Percentiles rank a stretch among this genome's conserved stretches.
phyloP scores from a whole-genome alignment of 2,329 filamentous ascomycete genomes.

The Hortaea sp. region DNA sequence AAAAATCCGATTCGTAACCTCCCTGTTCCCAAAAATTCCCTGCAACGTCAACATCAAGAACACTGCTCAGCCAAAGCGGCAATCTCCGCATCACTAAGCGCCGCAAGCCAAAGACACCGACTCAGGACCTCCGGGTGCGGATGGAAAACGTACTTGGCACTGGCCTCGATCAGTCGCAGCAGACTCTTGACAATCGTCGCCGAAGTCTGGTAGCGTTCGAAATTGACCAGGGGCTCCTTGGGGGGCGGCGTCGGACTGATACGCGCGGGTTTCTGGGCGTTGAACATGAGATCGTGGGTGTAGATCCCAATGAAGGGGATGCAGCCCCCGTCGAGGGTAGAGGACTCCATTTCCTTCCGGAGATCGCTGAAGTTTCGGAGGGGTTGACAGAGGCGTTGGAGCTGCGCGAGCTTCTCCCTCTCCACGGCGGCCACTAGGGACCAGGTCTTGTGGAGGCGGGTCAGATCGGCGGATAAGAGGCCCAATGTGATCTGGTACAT shows the following conservation, averaged over 20 bases:
- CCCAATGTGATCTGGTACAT: slow-evolving; percentile 73
- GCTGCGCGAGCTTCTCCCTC: slow-evolving; percentile 52
- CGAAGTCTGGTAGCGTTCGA: slow-evolving; percentile 68
- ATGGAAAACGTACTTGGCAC: slow-evolving; percentile 61
- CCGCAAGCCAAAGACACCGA: slow-evolving; percentile 76
- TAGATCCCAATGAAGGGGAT: slow-evolving; percentile 77
- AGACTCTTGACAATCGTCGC: slow-evolving; percentile 72
- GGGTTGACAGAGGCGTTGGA: slow-evolving; percentile 66
- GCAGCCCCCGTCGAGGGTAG: slow-evolving; percentile 54
- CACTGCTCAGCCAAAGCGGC: neutral
- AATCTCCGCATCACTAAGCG: slow-evolving; percentile 67
- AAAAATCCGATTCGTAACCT: neutral
- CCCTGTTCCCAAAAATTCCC: neutral
- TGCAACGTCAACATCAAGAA: neutral
- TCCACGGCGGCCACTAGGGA: slow-evolving; percentile 56
- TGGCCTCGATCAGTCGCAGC: slow-evolving; percentile 67
- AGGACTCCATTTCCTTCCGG: slow-evolving; percentile 65
- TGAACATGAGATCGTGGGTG: slow-evolving; percentile 74
- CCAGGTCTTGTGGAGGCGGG: slow-evolving; percentile 62
- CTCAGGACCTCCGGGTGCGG: slow-evolving; percentile 69
- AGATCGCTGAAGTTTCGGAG: slow-evolving; percentile 68
- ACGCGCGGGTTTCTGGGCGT: slow-evolving; percentile 66
- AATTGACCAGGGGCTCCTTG: slow-evolving; percentile 65
- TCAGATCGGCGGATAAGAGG: slow-evolving; percentile 61
- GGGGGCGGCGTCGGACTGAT: slow-evolving; percentile 40